Evolutionary conservation across 2,329 filamentous ascomycete genomes (phyloP).

Genomic region (Aspergillus carbonarius): DNA sequence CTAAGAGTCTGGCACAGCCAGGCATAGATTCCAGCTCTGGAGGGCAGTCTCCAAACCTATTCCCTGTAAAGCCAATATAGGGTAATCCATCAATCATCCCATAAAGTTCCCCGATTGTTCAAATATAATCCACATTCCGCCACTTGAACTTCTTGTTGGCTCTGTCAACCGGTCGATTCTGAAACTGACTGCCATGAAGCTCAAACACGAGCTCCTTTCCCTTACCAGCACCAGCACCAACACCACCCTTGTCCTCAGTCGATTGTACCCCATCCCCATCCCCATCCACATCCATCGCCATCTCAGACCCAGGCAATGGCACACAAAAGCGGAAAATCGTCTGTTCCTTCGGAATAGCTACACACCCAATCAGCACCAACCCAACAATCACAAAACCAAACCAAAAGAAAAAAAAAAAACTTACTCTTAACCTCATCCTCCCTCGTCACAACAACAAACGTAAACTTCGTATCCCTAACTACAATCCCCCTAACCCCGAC

Average conservation of each 20-base stretch:
- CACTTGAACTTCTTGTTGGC: constrained; percentile 90
- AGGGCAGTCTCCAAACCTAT: background rate
- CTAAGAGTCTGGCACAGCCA: no score
- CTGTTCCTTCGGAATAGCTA: constrained; percentile 81
- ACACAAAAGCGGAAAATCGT: constrained; percentile 79
- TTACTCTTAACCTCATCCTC: constrained; percentile 67
- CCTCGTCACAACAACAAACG: constrained; percentile 78
- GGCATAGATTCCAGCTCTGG: background rate
- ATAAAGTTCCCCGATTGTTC: constrained; percentile 33
- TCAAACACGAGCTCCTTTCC: constrained; percentile 69
- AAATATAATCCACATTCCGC: constrained; percentile 74
- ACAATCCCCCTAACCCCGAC: constrained; percentile 86
- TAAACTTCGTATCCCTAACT: constrained; percentile 81
- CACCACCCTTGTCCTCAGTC: no score
- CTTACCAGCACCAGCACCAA: constrained; percentile 12
- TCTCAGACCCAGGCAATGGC: constrained; percentile 42
- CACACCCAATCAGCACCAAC: background rate
- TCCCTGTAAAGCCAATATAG: background rate
- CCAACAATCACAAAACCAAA: background rate
- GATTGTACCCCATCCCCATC: no score
- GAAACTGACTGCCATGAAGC: constrained; percentile 82
- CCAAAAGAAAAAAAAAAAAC: constrained; percentile 19
- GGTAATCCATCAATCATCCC: background rate
- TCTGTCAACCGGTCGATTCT: constrained; percentile 76
- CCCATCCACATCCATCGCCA: constrained; percentile 18